These are phyloP conservation scores for Colletotrichum karsti DNA, from an alignment of 2,329 filamentous ascomycete genomes.

Conservation along the genomic window DNA sequence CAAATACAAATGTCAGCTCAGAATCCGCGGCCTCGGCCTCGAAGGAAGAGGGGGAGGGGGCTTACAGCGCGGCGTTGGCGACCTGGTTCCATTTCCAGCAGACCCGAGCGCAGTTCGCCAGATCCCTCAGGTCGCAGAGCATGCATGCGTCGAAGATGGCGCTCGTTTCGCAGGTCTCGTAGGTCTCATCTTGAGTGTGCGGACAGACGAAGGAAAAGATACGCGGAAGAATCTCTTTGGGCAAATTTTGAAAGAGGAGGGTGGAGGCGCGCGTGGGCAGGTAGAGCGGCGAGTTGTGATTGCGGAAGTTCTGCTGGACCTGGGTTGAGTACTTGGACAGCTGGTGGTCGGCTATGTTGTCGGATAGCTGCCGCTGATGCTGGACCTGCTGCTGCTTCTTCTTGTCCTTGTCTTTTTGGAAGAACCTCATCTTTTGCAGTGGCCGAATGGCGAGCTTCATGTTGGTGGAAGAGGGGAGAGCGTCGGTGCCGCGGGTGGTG, in stretches of 20 bases:
- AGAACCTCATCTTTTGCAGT: conserved; percentile 28
- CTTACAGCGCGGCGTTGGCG: conserved; percentile 68
- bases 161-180: conserved; percentile 84
- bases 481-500: conserved; percentile 4
- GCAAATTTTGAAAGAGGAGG: conserved; percentile 62
- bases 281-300: conserved; percentile 32
- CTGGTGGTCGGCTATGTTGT: conserved; percentile 18
- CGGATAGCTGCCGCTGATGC: conserved; percentile 4
- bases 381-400: conserved; percentile 27
- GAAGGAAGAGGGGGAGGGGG: conserved; percentile 32
- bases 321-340: conserved; percentile 25
- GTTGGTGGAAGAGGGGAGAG: background rate
- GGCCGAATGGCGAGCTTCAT: conserved; percentile 29
- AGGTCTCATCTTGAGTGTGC: conserved; percentile 79
- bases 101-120: conserved; percentile 80
- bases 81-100: conserved; percentile 75
- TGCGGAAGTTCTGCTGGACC: conserved; percentile 26
- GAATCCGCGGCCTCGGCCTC: background rate
- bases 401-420: conserved; percentile 30
- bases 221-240: conserved; percentile 73
- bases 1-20: conserved; percentile 24
- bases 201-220: conserved; percentile 89
- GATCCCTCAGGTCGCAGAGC: conserved; percentile 91
- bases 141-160: conserved; percentile 84
- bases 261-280: conserved; percentile 52